Conservation (phyloP, 257 asterid genomes). For the Solanum rostratum region DNA sequence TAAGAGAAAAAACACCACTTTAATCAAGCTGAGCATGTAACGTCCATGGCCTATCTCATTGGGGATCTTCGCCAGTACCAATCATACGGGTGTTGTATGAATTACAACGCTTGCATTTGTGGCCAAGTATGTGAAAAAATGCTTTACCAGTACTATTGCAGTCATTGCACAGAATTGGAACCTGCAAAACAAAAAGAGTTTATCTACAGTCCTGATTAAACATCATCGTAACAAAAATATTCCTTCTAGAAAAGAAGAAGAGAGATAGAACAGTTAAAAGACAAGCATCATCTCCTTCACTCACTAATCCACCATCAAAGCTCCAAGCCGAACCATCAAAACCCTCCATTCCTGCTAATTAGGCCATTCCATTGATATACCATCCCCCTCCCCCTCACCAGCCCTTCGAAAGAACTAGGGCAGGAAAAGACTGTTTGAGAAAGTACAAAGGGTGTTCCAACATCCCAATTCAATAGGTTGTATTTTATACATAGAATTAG, state of each 20-base stretch:
- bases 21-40: neutral
- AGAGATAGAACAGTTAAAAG: neutral
- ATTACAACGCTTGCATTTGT: constrained; percentile 66
- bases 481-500: neutral
- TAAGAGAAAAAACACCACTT: neutral
- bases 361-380: neutral
- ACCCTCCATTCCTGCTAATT: neutral
- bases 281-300: neutral
- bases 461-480: neutral
- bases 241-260: neutral
- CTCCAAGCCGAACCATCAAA: neutral
- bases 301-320: neutral
- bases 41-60: constrained; percentile 3
- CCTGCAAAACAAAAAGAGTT: constrained; percentile 30
- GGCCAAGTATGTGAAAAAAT: constrained; percentile 69
- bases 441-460: neutral
- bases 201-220: neutral
- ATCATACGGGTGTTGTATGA: constrained; percentile 77
- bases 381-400: neutral
- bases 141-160: constrained; percentile 62
- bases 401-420: neutral
- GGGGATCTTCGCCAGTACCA: constrained; percentile 23
- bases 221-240: neutral
- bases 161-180: constrained; percentile 69
- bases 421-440: neutral